Evolutionary conservation across 1,284 basidiomycete species (phyloP).

Genomic region (Ustilago xerochloae): DNA sequence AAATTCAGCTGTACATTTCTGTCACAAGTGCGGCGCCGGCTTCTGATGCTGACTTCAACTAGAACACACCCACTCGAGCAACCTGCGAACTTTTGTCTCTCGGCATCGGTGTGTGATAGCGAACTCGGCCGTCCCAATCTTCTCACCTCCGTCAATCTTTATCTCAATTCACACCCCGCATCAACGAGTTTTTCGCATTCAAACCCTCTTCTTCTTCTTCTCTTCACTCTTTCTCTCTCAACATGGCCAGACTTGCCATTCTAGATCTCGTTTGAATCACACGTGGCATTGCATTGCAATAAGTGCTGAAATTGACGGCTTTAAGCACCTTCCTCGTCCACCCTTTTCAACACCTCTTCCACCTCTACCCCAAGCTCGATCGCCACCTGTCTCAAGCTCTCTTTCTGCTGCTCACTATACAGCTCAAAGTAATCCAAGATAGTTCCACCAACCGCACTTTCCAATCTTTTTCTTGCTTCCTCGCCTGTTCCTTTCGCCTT

Average conservation of each 20-base stretch:
- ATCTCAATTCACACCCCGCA: too few relatives aligned
- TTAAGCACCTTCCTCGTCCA: constrained; percentile 6
- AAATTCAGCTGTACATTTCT: too few relatives aligned
- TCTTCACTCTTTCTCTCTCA: too few relatives aligned
- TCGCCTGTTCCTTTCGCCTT: constrained; percentile 2
- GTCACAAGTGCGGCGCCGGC: too few relatives aligned
- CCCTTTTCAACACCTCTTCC: neutral
- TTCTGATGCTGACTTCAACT: neutral
- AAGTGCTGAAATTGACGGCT: neutral
- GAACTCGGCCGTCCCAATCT: constrained; percentile 29
- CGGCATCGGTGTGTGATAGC: constrained; percentile 19
- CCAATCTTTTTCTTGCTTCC: constrained; percentile 11
- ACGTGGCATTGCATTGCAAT: neutral
- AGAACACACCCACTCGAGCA: too few relatives aligned
- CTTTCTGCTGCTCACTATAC: constrained; percentile 31
- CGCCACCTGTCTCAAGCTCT: constrained; percentile 26
- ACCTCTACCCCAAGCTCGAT: neutral
- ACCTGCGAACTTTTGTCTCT: too few relatives aligned
- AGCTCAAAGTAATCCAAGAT: constrained; percentile 44
- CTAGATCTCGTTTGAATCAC: neutral
- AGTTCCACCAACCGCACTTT: constrained; percentile 27
- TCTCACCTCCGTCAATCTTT: neutral
- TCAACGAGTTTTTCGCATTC: too few relatives aligned
- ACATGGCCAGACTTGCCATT: neutral
- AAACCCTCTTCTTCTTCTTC: too few relatives aligned